These are phyloP conservation scores for Neodidymelliopsis sp. DNA, from an alignment of 2,329 filamentous ascomycete species.

Conservation along the genomic window DNA sequence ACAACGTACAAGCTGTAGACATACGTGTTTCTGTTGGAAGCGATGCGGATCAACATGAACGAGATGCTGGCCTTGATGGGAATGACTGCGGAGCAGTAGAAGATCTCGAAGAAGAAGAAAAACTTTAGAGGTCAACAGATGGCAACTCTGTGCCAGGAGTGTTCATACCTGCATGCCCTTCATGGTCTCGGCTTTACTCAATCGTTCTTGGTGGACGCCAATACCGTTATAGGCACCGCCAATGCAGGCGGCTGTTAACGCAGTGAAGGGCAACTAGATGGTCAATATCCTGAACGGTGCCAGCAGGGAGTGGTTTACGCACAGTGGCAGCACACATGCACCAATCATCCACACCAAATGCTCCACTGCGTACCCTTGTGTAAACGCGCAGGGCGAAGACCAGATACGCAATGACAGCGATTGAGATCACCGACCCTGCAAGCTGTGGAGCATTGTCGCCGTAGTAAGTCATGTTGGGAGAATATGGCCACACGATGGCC, in stretches of 20 bases:
- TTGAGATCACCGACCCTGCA: conserved; percentile 27
- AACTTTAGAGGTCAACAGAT: no score
- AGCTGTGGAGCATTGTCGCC: conserved; percentile 20
- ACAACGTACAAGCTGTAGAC: conserved; percentile 39
- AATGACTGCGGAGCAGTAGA: conserved; percentile 48
- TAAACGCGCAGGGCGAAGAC: conserved; percentile 28
- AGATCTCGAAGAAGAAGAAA: conserved; percentile 50
- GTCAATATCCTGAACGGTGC: background rate
- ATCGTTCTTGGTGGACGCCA: conserved; percentile 23
- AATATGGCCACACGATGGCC: background rate
- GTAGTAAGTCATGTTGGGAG: conserved; percentile 7
- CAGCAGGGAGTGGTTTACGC: background rate
- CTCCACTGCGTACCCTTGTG: conserved; percentile 22
- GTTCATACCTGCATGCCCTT: conserved; percentile 27
- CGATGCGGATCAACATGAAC: conserved; percentile 47
- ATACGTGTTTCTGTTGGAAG: conserved; percentile 36
- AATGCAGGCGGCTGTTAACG: conserved; percentile 19
- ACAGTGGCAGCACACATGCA: conserved; percentile 24
- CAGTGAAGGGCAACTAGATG: conserved; percentile 8
- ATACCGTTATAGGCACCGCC: conserved; percentile 7
- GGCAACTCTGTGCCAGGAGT: no score
- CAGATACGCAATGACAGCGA: conserved; percentile 23
- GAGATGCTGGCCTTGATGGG: conserved; percentile 49
- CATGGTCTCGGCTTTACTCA: background rate
- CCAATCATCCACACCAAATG: conserved; percentile 44